phyloP scores from a whole-genome alignment of 768 basidiomycete genomes.

The Suillus alpinus region DNA sequence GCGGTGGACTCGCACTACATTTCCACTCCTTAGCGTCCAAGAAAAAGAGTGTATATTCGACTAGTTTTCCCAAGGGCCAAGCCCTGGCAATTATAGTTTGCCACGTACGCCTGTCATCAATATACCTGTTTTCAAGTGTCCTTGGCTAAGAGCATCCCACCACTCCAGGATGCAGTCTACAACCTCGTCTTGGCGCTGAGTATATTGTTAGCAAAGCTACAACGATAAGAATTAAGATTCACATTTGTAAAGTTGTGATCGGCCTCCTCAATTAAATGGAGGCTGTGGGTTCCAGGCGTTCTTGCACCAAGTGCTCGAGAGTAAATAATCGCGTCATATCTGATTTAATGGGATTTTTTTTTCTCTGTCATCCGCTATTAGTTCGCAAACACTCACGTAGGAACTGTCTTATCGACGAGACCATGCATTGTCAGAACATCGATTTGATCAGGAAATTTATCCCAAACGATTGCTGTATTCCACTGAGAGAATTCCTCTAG shows the following conservation, averaged over 20 bases:
- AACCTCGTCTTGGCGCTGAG: slow-evolving; percentile 60
- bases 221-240: background rate
- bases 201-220: background rate
- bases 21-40: background rate
- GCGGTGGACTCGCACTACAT: background rate
- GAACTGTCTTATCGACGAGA: slow-evolving; percentile 63
- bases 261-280: slow-evolving; percentile 68
- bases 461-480: slow-evolving; percentile 69
- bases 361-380: background rate
- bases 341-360: slow-evolving; percentile 25
- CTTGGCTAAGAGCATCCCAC: slow-evolving; percentile 49
- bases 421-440: slow-evolving; percentile 82
- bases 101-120: slow-evolving; percentile 57
- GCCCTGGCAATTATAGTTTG: slow-evolving; percentile 36
- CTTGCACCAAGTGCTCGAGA: slow-evolving; percentile 56
- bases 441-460: slow-evolving; percentile 55
- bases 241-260: slow-evolving; percentile 79
- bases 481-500: slow-evolving; percentile 59
- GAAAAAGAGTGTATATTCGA: background rate
- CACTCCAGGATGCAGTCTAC: slow-evolving; percentile 68
- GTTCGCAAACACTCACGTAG: slow-evolving; percentile 49
- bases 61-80: background rate
- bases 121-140: slow-evolving; percentile 56
- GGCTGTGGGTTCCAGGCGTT: slow-evolving; percentile 63
- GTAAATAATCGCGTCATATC: slow-evolving; percentile 73